Percentiles rank a stretch among this genome's conserved stretches.
Evolutionary conservation across 1,284 basidiomycete species (phyloP).

Genomic region (Laetiporus sulphureus): DNA sequence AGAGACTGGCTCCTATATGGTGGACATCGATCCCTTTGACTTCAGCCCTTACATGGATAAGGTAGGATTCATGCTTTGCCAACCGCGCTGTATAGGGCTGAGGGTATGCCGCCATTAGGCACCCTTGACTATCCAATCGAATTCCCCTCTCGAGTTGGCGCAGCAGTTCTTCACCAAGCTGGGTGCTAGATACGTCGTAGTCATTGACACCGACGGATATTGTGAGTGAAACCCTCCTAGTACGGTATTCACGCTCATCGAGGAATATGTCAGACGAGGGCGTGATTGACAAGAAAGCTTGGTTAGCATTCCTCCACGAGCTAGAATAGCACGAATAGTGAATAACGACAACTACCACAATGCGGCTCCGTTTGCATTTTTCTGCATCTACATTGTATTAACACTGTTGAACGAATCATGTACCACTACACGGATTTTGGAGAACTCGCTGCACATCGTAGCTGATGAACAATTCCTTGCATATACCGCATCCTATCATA

Average conservation of each 20-base stretch:
- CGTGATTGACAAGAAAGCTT: constrained; percentile 89
- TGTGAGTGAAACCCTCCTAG: too few species aligned
- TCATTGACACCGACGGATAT: constrained; percentile 76
- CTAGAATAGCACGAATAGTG: constrained; percentile 46
- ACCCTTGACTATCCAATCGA: constrained; percentile 75
- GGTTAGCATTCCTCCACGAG: constrained; percentile 77
- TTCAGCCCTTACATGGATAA: constrained; percentile 89
- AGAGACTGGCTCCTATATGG: constrained; percentile 29
- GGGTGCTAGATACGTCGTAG: constrained; percentile 84
- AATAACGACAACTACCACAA: too few species aligned
- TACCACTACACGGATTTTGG: too few species aligned
- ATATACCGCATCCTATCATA: too few species aligned
- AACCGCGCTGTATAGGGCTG: neutral
- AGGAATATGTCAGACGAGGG: constrained; percentile 81
- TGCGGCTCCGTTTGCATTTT: too few species aligned
- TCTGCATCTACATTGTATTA: too few species aligned
- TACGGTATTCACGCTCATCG: too few species aligned
- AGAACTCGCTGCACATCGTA: too few species aligned
- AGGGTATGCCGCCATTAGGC: too few species aligned
- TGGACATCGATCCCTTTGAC: constrained; percentile 63
- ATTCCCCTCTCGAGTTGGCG: constrained; percentile 83
- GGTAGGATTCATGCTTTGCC: constrained; percentile 35
- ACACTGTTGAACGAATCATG: too few species aligned
- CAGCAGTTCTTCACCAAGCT: constrained; percentile 91
- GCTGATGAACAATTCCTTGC: too few species aligned